A percentile compares a stretch with the other conserved stretches of the same genome.
Evolutionary conservation across 805 yeast genomes (phyloP).

Genomic region (Candida awuae): DNA sequence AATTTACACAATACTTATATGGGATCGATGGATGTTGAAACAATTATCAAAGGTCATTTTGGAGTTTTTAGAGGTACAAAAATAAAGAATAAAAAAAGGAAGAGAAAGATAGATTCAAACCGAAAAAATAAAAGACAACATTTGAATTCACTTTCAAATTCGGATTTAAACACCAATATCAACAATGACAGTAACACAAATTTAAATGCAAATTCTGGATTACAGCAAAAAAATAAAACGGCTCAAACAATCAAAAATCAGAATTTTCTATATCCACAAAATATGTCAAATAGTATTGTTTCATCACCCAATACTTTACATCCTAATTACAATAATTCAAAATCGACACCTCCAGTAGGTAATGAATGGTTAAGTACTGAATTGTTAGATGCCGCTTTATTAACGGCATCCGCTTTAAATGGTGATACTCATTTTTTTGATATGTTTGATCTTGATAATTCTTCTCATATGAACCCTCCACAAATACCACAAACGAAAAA

Average conservation of each 20-base stretch:
- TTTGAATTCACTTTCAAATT: too few species aligned
- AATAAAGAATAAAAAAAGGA: slow-evolving; percentile 14
- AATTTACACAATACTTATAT: slow-evolving; percentile 41
- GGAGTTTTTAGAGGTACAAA: slow-evolving; percentile 60
- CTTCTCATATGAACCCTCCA: too few species aligned
- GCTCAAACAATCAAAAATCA: too few species aligned
- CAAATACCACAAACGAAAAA: not conserved
- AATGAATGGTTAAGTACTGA: slow-evolving; percentile 68
- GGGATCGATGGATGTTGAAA: slow-evolving; percentile 29
- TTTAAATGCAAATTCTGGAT: too few species aligned
- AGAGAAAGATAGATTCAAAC: slow-evolving; percentile 8
- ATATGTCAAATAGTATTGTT: slow-evolving; percentile 3
- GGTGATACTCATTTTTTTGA: slow-evolving; percentile 55
- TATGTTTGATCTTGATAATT: slow-evolving; percentile 33
- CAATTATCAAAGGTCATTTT: slow-evolving; percentile 56
- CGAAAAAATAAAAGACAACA: not conserved
- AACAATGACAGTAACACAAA: not conserved
- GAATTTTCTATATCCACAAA: slow-evolving; percentile 6
- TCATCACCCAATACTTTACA: not conserved
- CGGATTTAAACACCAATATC: not conserved
- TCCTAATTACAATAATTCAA: not conserved
- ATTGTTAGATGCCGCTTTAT: slow-evolving; percentile 59
- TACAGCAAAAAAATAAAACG: not conserved
- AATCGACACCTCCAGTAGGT: slow-evolving; percentile 22
- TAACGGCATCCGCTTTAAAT: slow-evolving; percentile 65